Conservation (phyloP, 2,329 filamentous ascomycete genomes). For the Aspergillus nomiae region DNA sequence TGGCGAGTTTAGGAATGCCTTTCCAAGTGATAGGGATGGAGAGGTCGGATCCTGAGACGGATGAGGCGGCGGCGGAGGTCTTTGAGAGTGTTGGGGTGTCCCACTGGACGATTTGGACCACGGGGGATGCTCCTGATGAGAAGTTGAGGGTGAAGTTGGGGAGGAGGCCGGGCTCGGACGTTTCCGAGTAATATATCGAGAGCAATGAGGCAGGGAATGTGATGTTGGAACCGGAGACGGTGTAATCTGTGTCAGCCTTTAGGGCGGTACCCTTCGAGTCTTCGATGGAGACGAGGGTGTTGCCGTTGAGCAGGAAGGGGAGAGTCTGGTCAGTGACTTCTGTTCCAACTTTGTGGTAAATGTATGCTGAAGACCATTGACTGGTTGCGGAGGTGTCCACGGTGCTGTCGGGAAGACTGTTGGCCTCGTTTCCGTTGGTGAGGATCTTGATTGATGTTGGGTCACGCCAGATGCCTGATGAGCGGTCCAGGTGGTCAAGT, state of each 20-base stretch:
- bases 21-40: constrained; percentile 56
- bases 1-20: constrained; percentile 53
- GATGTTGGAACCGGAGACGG: constrained; percentile 47
- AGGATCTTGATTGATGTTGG: constrained; percentile 52
- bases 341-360: constrained; percentile 56
- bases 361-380: constrained; percentile 56
- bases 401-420: constrained; percentile 57
- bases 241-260: constrained; percentile 48
- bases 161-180: constrained; percentile 48
- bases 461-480: constrained; percentile 54
- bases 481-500: constrained; percentile 56
- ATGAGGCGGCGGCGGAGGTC: constrained; percentile 31
- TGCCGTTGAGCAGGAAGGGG: constrained; percentile 58
- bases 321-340: constrained; percentile 47
- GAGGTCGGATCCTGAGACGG: constrained; percentile 43
- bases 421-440: constrained; percentile 49
- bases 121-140: constrained; percentile 51
- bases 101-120: constrained; percentile 57
- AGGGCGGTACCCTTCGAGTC: constrained; percentile 41
- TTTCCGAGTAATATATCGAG: constrained; percentile 44
- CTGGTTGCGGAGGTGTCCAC: constrained; percentile 48
- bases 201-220: constrained; percentile 54
- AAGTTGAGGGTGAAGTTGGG: constrained; percentile 57
- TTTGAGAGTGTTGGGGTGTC: constrained; percentile 43
- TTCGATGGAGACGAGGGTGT: constrained; percentile 49